A percentile compares a stretch with the other conserved stretches of the same genome.
These are phyloP conservation scores for Penicillium paxilli DNA, from an alignment of 495 filamentous ascomycete genomes.

Conservation along the genomic window DNA sequence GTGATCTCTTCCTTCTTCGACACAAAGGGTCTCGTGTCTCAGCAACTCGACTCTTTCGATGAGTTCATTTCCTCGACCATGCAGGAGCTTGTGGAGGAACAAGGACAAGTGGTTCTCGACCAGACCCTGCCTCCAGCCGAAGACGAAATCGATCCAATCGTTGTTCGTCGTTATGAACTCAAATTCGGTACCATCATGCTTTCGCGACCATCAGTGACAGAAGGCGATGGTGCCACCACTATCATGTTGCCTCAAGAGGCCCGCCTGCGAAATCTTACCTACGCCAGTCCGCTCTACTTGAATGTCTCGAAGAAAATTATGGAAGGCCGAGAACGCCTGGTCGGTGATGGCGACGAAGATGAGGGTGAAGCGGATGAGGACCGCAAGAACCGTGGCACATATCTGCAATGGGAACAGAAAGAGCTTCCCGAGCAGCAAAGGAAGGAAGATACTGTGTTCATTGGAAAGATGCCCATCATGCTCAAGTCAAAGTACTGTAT, in stretches of 20 bases:
- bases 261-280: constrained; percentile 91
- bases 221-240: constrained; percentile 83
- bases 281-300: constrained; percentile 86
- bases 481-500: constrained; percentile 93
- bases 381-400: constrained; percentile 43
- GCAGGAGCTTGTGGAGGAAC: constrained; percentile 88
- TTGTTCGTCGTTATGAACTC: constrained; percentile 87
- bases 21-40: constrained; percentile 89
- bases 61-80: constrained; percentile 92
- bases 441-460: constrained; percentile 70
- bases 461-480: constrained; percentile 97
- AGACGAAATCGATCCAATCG: constrained; percentile 70
- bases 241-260: constrained; percentile 89
- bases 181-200: constrained; percentile 86
- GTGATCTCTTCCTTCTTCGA: constrained; percentile 98
- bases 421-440: constrained; percentile 60
- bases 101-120: constrained; percentile 83
- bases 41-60: constrained; percentile 97
- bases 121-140: constrained; percentile 72
- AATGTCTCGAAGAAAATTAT: constrained; percentile 77
- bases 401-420: constrained; percentile 52
- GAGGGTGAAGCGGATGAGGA: constrained; percentile 49
- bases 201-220: constrained; percentile 81
- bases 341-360: constrained; percentile 53
- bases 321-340: constrained; percentile 73